A percentile compares a stretch with the other conserved stretches of the same genome.
These are phyloP conservation scores for Phytopythium montanum DNA, from an alignment of 352 stramenopile genomes.

Conservation along the genomic window DNA sequence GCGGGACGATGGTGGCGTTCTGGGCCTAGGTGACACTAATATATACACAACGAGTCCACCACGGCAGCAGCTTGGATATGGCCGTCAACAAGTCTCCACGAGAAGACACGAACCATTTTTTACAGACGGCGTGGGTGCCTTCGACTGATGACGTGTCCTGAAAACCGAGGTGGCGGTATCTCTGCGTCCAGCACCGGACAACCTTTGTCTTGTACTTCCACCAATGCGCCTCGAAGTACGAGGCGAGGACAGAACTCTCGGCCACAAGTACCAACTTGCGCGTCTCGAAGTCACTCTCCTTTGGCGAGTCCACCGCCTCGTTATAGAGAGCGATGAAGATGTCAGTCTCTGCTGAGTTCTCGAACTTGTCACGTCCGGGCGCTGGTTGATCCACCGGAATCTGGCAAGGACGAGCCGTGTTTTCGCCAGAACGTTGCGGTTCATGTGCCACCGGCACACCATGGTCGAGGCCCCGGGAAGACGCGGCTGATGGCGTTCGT, in stretches of 20 bases:
- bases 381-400: neutral
- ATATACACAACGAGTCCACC: neutral
- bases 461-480: neutral
- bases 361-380: neutral
- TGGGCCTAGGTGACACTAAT: neutral
- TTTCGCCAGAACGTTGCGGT: neutral
- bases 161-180: neutral
- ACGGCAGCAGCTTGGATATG: neutral
- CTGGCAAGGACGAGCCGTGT: neutral
- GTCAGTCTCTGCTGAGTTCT: slow-evolving; percentile 1
- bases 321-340: neutral
- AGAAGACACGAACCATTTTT: neutral
- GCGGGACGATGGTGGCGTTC: neutral
- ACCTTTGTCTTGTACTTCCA: slow-evolving; percentile 5
- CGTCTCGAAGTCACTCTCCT: neutral
- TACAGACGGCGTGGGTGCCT: neutral
- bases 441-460: slow-evolving; percentile 4
- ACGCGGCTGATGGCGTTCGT: neutral
- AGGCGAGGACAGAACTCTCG: too few species aligned
- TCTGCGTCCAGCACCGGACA: neutral
- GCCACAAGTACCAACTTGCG: neutral
- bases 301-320: neutral
- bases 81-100: neutral
- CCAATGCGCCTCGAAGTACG: neutral
- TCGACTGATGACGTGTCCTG: slow-evolving; percentile 1